Conservation (phyloP, 1,284 basidiomycete genomes). For the Microbotryum intermedium region DNA sequence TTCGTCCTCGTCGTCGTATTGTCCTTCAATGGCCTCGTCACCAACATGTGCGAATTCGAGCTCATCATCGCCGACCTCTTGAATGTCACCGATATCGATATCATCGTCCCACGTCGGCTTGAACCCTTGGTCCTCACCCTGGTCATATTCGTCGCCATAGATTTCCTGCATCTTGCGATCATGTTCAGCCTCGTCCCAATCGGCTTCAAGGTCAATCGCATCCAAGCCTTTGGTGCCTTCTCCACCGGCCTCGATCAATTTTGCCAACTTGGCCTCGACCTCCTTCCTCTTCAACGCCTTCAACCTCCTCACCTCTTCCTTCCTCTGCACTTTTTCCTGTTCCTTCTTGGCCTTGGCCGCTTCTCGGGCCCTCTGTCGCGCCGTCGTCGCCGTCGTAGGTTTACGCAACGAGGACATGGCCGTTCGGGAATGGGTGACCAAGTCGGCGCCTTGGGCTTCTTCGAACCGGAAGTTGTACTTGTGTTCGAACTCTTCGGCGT, state of each 20-base stretch:
- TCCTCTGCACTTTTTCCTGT: slow-evolving; percentile 61
- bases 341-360: slow-evolving; percentile 67
- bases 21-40: slow-evolving; percentile 41
- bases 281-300: slow-evolving; percentile 80
- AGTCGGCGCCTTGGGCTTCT: slow-evolving; percentile 71
- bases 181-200: slow-evolving; percentile 73
- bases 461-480: slow-evolving; percentile 94
- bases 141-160: slow-evolving; percentile 53
- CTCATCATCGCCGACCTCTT: slow-evolving; percentile 42
- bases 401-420: slow-evolving; percentile 41
- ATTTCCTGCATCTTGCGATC: slow-evolving; percentile 65
- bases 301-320: slow-evolving; percentile 67
- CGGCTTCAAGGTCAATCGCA: slow-evolving; percentile 43
- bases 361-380: slow-evolving; percentile 70
- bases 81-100: slow-evolving; percentile 66
- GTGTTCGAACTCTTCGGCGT: slow-evolving; percentile 62
- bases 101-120: slow-evolving; percentile 88
- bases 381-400: slow-evolving; percentile 33
- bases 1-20: slow-evolving; percentile 46
- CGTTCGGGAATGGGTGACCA: slow-evolving; percentile 67
- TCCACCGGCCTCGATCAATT: slow-evolving; percentile 58
- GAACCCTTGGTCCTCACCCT: slow-evolving; percentile 47
- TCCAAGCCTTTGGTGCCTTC: slow-evolving; percentile 32
- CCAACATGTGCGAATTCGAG: slow-evolving; percentile 34
- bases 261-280: slow-evolving; percentile 62